Conservation (phyloP, 345 rosid genomes). For the Pistacia integerrima region DNA sequence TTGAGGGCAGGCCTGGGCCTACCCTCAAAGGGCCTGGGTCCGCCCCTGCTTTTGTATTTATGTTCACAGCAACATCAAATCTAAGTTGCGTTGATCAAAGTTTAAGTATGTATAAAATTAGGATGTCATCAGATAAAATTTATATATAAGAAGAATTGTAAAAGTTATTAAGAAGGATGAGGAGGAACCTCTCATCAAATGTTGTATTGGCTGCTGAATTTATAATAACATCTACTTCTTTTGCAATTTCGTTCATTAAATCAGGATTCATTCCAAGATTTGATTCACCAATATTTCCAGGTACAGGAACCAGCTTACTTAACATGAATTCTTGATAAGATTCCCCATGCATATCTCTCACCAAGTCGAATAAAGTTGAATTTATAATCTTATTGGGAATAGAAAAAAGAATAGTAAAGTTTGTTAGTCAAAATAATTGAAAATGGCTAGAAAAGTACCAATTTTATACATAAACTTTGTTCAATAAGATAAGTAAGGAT, state of each 20-base stretch:
- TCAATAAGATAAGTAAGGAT: no score
- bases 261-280: slow-evolving; percentile 23
- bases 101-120: neutral
- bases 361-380: neutral
- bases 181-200: no score
- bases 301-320: neutral
- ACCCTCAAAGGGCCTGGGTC: no score
- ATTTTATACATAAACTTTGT: no score
- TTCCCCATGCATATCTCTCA: neutral
- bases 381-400: no score
- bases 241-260: neutral
- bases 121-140: no score
- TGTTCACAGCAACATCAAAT: slow-evolving; percentile 28
- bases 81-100: slow-evolving; percentile 8
- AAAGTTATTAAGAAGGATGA: no score
- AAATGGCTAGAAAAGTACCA: neutral
- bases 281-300: slow-evolving; percentile 12
- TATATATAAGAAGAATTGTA: no score
- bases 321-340: neutral
- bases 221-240: slow-evolving; percentile 34
- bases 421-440: no score
- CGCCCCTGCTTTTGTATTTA: slow-evolving; percentile 24
- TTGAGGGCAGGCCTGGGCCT: no score
- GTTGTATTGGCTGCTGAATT: slow-evolving; percentile 31
- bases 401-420: no score